Evolutionary conservation across 352 stramenopile genomes (phyloP).

Genomic region (Pythium scleroteichum): DNA sequence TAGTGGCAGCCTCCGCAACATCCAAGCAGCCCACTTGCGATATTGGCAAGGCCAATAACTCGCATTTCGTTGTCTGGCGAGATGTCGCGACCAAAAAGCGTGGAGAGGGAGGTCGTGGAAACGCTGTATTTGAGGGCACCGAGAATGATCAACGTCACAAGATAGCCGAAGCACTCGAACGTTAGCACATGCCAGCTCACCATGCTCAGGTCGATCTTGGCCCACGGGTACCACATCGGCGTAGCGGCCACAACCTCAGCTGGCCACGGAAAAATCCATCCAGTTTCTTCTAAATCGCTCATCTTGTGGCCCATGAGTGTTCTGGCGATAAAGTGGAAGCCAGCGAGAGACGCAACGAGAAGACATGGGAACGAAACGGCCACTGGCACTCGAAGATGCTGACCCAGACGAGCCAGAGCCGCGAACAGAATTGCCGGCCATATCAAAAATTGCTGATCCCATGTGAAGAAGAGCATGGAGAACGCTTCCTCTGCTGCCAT

Average conservation of each 20-base stretch:
- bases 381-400: constrained; percentile 63
- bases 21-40: constrained; percentile 59
- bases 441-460: constrained; percentile 53
- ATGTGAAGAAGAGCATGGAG: constrained; percentile 54
- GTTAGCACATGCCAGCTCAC: constrained; percentile 64
- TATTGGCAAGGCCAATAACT: constrained; percentile 76
- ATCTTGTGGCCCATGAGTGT: constrained; percentile 35
- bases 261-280: constrained; percentile 75
- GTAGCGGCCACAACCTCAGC: constrained; percentile 57
- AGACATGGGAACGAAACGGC: constrained; percentile 75
- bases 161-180: constrained; percentile 57
- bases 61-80: constrained; percentile 80
- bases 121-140: constrained; percentile 83
- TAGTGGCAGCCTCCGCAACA: constrained; percentile 82
- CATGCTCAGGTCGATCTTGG: constrained; percentile 57
- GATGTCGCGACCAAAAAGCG: constrained; percentile 76
- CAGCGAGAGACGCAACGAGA: constrained; percentile 53
- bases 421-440: constrained; percentile 67
- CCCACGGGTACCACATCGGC: constrained; percentile 80
- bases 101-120: constrained; percentile 75
- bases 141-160: constrained; percentile 73
- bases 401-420: constrained; percentile 46
- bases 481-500: constrained; percentile 68
- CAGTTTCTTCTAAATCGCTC: constrained; percentile 30
- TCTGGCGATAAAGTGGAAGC: constrained; percentile 54